These are phyloP conservation scores for Metschnikowia koreensis DNA, from an alignment of 805 yeast species.

Conservation along the genomic window DNA sequence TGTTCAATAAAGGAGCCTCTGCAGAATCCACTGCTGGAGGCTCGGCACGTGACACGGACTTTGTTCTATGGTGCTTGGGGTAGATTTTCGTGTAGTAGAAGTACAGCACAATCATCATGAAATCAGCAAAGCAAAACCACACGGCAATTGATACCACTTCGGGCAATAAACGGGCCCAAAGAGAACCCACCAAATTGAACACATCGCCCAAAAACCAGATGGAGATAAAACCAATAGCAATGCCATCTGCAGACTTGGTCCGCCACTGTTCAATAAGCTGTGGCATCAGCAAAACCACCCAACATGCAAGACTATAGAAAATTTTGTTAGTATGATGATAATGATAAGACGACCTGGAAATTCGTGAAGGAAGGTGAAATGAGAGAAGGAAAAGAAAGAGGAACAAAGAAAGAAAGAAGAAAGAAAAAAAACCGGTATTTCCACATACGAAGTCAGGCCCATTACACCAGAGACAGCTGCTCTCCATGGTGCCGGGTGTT, in stretches of 20 bases:
- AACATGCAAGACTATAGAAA: conserved; percentile 58
- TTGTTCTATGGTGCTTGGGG: conserved; percentile 33
- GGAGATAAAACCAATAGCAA: conserved; percentile 62
- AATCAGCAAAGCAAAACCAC: conserved; percentile 77
- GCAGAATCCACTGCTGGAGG: conserved; percentile 8
- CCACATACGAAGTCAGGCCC: conserved; percentile 59
- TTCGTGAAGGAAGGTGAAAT: not conserved
- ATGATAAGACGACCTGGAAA: too few species aligned
- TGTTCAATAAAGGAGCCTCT: conserved; percentile 35
- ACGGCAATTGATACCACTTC: conserved; percentile 67
- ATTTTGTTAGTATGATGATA: conserved; percentile 1
- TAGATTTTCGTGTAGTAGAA: conserved; percentile 52
- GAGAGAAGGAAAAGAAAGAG: not conserved
- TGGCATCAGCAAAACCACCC: conserved; percentile 74
- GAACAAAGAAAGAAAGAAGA: not conserved
- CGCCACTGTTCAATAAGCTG: conserved; percentile 82
- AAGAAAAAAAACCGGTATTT: not conserved
- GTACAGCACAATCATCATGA: conserved; percentile 54
- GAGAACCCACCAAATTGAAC: conserved; percentile 62
- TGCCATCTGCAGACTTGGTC: conserved; percentile 71
- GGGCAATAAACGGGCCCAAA: conserved; percentile 70
- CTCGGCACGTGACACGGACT: not conserved
- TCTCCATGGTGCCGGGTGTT: conserved; percentile 25
- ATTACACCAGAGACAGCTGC: conserved; percentile 56
- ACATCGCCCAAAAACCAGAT: conserved; percentile 76